Percentiles rank a stretch among this genome's conserved stretches.
Evolutionary conservation across 306 rosid genomes (phyloP).

Genomic region (Quercus aquifolioides): DNA sequence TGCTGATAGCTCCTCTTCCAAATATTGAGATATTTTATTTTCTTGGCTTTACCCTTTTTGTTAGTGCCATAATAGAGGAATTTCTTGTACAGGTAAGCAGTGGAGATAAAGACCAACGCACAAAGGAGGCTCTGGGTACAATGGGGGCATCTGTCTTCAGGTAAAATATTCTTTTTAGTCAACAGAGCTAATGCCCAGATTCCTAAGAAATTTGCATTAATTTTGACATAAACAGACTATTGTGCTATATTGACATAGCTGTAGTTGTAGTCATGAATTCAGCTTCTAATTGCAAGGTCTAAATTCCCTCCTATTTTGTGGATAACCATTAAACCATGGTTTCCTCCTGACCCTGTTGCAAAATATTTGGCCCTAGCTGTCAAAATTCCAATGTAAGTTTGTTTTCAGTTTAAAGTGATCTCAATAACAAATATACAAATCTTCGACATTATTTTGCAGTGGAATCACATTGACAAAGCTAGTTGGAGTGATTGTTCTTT

Average conservation of each 20-base stretch:
- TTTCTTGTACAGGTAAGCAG: conserved; percentile 58
- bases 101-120: conserved; percentile 79
- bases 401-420: background rate
- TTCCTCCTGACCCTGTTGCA: background rate
- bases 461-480: conserved; percentile 95
- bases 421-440: background rate
- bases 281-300: background rate
- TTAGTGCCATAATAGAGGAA: background rate
- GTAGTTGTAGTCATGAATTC: background rate
- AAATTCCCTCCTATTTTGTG: background rate
- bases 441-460: conserved; percentile 36
- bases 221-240: background rate
- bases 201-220: background rate
- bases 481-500: conserved; percentile 91
- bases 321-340: background rate
- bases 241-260: background rate
- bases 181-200: background rate
- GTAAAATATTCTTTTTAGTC: conserved; percentile 25
- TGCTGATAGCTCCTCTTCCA: background rate
- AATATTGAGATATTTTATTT: background rate
- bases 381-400: background rate
- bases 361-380: background rate
- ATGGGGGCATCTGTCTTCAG: conserved; percentile 99
- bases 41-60: background rate
- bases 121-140: conserved; percentile 81